A percentile compares a stretch with the other conserved stretches of the same genome.
phyloP scores from a whole-genome alignment of 176 grass and related monocot species.

The Pontederia crassipes region DNA sequence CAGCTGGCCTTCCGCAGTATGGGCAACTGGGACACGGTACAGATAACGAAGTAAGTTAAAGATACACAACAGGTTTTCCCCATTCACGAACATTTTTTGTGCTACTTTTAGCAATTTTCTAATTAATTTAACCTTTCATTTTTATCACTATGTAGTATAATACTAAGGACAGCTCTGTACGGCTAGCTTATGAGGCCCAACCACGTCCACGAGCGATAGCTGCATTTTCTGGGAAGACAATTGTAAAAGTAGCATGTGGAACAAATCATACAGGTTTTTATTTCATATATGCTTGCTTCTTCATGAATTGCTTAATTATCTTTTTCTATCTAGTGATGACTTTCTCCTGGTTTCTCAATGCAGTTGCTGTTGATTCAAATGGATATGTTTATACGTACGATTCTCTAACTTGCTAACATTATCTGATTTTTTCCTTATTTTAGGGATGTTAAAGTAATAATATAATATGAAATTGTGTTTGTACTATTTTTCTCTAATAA shows the following conservation, averaged over 20 bases:
- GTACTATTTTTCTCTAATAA: too few relatives aligned
- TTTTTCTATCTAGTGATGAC: not conserved
- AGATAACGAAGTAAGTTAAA: slow-evolving; percentile 69
- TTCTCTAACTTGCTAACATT: slow-evolving; percentile 7
- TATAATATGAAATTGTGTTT: too few relatives aligned
- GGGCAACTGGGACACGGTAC: slow-evolving; percentile 98
- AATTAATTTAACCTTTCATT: slow-evolving; percentile 19
- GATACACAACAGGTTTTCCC: too few relatives aligned
- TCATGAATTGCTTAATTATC: not conserved
- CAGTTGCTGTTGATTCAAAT: slow-evolving; percentile 95
- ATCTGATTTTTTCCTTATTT: not conserved
- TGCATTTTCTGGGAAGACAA: slow-evolving; percentile 70
- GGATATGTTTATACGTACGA: slow-evolving; percentile 99
- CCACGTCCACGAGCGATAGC: slow-evolving; percentile 63
- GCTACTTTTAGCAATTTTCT: not conserved
- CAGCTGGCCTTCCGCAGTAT: slow-evolving; percentile 86
- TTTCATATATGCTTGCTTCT: not conserved
- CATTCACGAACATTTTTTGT: not conserved
- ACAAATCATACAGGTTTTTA: slow-evolving; percentile 93
- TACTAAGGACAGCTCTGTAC: slow-evolving; percentile 77
- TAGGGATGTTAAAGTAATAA: not conserved
- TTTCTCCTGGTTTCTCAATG: slow-evolving; percentile 16
- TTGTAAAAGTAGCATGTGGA: slow-evolving; percentile 90
- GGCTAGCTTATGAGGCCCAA: slow-evolving; percentile 84
- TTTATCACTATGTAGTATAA: slow-evolving; percentile 65